Evolutionary conservation across 2,329 filamentous ascomycete genomes (phyloP).

Genomic region (Trichoderma polysporum): DNA sequence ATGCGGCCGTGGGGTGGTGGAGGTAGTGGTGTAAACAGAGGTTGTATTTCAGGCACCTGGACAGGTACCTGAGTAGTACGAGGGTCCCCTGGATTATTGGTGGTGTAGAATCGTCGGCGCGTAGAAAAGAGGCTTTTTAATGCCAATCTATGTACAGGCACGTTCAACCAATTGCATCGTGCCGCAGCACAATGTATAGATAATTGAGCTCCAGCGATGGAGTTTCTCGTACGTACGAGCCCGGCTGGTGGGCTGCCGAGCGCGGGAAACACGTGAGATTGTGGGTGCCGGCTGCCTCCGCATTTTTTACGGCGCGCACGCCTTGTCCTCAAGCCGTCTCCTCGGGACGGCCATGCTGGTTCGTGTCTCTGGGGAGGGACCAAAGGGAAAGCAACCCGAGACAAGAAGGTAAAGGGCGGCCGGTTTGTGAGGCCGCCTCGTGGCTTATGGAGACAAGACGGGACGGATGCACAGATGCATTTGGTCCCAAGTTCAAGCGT

Average conservation of each 20-base stretch:
- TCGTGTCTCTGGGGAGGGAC: not conserved
- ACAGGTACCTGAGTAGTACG: not conserved
- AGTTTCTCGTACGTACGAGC: not conserved
- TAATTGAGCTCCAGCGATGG: not conserved
- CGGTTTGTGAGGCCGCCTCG: constrained; percentile 17
- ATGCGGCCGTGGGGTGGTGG: not conserved
- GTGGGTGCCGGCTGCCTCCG: constrained; percentile 15
- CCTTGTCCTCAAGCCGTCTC: not conserved
- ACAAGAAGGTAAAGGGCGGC: not conserved
- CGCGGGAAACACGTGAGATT: constrained; percentile 4
- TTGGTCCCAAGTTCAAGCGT: constrained; percentile 3
- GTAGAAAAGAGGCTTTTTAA: not conserved
- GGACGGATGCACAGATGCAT: constrained; percentile 4
- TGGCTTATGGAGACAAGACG: constrained; percentile 18
- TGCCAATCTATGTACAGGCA: not conserved
- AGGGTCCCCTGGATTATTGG: not conserved
- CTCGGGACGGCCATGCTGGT: not conserved
- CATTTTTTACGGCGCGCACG: not conserved
- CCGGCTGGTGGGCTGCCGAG: not conserved
- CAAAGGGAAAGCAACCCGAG: not conserved
- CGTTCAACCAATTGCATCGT: not conserved
- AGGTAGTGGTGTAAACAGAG: constrained; percentile 14
- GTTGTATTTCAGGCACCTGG: not conserved
- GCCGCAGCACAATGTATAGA: not conserved
- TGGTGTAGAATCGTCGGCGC: not conserved